A percentile compares a stretch with the other conserved stretches of the same genome.
phyloP scores from a whole-genome alignment of 148 eudicot genomes.

The Suaeda aralocaspica region DNA sequence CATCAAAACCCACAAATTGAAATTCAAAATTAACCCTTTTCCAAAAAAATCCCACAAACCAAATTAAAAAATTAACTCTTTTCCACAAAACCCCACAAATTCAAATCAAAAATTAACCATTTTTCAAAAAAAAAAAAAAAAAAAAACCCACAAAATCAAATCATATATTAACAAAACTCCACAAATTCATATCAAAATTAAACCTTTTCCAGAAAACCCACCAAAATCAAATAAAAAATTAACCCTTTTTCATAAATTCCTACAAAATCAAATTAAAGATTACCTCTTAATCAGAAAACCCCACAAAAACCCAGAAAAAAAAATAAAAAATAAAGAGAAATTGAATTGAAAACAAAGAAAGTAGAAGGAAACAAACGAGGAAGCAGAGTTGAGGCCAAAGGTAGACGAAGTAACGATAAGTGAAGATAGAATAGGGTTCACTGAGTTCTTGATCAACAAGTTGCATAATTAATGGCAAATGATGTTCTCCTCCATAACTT shows the following conservation, averaged over 20 bases:
- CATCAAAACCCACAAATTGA: conserved; percentile 1
- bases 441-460: conserved; percentile 91
- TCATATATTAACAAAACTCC: too few relatives aligned
- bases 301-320: too few relatives aligned
- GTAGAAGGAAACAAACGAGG: conserved; percentile 40
- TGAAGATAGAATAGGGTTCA: conserved; percentile 97
- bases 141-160: too few relatives aligned
- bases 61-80: too few relatives aligned
- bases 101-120: neutral
- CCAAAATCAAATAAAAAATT: neutral
- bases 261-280: too few relatives aligned
- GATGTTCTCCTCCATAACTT: conserved; percentile 91
- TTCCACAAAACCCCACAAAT: conserved; percentile 3
- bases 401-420: conserved; percentile 95
- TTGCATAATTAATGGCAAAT: conserved; percentile 76
- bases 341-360: neutral
- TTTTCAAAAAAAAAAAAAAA: neutral
- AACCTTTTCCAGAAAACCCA: too few relatives aligned
- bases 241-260: neutral
- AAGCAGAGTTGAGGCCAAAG: conserved; percentile 94
- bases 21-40: neutral
- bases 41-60: too few relatives aligned
- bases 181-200: too few relatives aligned
- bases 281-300: too few relatives aligned
- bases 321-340: neutral